Base-by-base conservation (phyloP, 2,329 filamentous ascomycete genomes). In the Aspergillus unguis region DNA sequence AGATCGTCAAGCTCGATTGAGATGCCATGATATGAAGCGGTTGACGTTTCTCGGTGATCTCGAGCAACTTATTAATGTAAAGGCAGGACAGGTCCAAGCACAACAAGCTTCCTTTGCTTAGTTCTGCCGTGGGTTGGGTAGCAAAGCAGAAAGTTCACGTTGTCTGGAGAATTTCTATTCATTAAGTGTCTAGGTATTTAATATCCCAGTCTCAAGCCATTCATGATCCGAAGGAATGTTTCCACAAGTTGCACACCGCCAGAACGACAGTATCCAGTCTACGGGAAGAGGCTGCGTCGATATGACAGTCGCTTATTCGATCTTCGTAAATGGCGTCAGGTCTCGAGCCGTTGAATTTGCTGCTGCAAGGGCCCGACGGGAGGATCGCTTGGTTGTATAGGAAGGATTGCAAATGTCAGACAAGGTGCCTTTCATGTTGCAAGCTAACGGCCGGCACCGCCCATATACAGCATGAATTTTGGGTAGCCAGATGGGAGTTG, bases 281-380 rank as follows among this genome's bases (percentile, higher is more conserved):
- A 50, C 57, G 57, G 58, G 50, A 57, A 59, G 50, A 29, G 36
- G 43, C 57, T 55, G 56, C 54, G 54, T 57, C 53, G 53, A 57
- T 48, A 44, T 57, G 50, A 38, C 52, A 36, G 29, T 58, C 25
- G 33, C 45, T 52, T 40, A 52, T 37, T 40, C 45, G 49, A 55
- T 49, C 44, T 47, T 52, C 50, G 29, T 36, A 35, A 23, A 50
- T 57, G 50, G 27, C 43, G 52, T 52, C 42, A 42, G 31, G 56
- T 52, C 47, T 48, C 44, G 53, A 56, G 47, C 40, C 10, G 48
- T 49, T 52, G 48, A 48, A 33, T 48, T 10, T 36, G 10, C 29
- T 48, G 25, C 60, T 62, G 60, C 60, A 62, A 60, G 58, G 56
- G 55, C 53, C 59, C 60, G 60, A 54, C 53, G 58, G 56, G 54